Percentiles rank a stretch among this genome's conserved stretches.
phyloP scores from a whole-genome alignment of 305 asterid genomes.

The Fraxinus platypoda region DNA sequence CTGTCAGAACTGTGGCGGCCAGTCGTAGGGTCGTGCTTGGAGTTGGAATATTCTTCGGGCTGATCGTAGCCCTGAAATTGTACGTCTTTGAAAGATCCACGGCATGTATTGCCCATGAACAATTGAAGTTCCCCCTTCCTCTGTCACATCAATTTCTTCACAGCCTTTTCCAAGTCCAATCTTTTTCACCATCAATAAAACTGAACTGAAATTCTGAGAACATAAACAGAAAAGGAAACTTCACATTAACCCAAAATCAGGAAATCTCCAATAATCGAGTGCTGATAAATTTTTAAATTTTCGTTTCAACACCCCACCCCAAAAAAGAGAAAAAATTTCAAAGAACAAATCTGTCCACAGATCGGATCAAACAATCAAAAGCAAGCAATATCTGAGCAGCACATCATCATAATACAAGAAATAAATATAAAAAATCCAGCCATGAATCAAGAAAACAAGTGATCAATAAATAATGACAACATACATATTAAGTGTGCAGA shows the following conservation, averaged over 20 bases:
- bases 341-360: conserved; percentile 11
- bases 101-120: conserved; percentile 98
- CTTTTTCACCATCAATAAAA: conserved; percentile 18
- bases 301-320: not conserved
- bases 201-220: not conserved
- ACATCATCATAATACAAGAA: not conserved
- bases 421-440: conserved; percentile 1
- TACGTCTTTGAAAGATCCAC: conserved; percentile 71
- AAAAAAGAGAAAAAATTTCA: not conserved
- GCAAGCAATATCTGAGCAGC: not conserved
- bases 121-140: conserved; percentile 33
- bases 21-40: conserved; percentile 43
- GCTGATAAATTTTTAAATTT: not conserved
- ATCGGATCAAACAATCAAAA: conserved; percentile 22
- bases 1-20: conserved; percentile 33
- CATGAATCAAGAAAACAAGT: not conserved
- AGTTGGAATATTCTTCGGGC: conserved; percentile 50
- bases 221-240: not conserved
- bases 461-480: not conserved
- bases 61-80: conserved; percentile 49
- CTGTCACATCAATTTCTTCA: conserved; percentile 24
- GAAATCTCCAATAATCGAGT: not conserved
- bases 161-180: conserved; percentile 24
- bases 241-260: not conserved
- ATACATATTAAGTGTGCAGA: conserved; percentile 22